Evolutionary conservation across 805 yeast genomes (phyloP).

Genomic region (Candida yuanshanica): DNA sequence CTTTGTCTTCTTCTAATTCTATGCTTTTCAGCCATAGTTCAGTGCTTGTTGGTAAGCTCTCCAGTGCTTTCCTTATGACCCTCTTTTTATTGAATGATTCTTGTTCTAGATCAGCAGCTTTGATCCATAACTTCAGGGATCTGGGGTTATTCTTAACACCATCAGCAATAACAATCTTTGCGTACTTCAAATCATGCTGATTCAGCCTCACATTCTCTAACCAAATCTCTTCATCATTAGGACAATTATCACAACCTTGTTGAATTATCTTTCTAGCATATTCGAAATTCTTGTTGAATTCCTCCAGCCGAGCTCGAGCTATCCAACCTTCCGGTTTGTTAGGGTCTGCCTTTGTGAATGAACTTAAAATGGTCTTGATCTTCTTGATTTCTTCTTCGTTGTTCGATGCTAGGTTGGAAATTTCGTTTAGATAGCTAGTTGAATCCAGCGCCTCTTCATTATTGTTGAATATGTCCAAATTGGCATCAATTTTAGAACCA

Average conservation of each 20-base stretch:
- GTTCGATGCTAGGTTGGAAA: constrained; percentile 16
- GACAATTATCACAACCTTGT: constrained; percentile 72
- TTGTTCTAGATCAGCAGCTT: constrained; percentile 61
- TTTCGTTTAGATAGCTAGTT: constrained; percentile 34
- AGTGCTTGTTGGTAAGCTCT: constrained; percentile 49
- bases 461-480: constrained; percentile 11
- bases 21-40: constrained; percentile 67
- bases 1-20: constrained; percentile 47
- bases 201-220: constrained; percentile 68
- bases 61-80: constrained; percentile 67
- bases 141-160: constrained; percentile 54
- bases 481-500: constrained; percentile 45
- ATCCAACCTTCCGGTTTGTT: constrained; percentile 76
- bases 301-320: constrained; percentile 77
- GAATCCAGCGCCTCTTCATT: constrained; percentile 14
- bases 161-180: constrained; percentile 57
- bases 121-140: constrained; percentile 66
- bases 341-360: constrained; percentile 70
- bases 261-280: constrained; percentile 56
- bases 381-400: constrained; percentile 50
- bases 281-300: constrained; percentile 46
- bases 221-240: constrained; percentile 73
- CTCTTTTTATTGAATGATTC: constrained; percentile 47
- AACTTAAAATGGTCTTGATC: constrained; percentile 55
- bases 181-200: constrained; percentile 33